These are phyloP conservation scores for Lepidium africanum DNA, from an alignment of 345 rosid species.

Conservation along the genomic window DNA sequence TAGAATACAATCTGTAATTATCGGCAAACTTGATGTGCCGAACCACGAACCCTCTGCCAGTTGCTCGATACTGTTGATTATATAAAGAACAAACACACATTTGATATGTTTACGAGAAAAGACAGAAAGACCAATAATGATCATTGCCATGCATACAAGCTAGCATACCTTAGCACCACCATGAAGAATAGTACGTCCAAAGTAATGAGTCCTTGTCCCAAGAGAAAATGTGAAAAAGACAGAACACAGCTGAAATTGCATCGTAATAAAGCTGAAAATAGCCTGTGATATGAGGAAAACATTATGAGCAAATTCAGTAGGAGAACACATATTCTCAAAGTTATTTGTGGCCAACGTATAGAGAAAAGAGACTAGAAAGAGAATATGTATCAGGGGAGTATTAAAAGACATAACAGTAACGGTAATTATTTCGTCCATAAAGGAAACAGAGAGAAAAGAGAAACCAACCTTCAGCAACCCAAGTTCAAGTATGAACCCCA, in stretches of 20 bases:
- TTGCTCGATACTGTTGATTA: slow-evolving; percentile 77
- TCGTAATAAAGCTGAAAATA: slow-evolving; percentile 87
- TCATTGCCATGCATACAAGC: neutral
- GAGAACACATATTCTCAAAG: slow-evolving; percentile 3
- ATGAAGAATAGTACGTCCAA: slow-evolving; percentile 99
- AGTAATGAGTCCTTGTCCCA: slow-evolving; percentile 96
- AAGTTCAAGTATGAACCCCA: slow-evolving; percentile 95
- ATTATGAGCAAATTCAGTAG: neutral
- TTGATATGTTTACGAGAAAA: slow-evolving; percentile 4
- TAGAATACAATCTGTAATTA: slow-evolving; percentile 91
- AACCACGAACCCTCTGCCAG: slow-evolving; percentile 98
- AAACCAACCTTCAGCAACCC: slow-evolving; percentile 82
- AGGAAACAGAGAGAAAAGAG: slow-evolving; percentile 10
- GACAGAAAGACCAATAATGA: neutral
- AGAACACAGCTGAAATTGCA: slow-evolving; percentile 96
- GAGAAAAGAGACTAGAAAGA: neutral
- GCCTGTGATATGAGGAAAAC: slow-evolving; percentile 51
- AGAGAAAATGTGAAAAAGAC: slow-evolving; percentile 98
- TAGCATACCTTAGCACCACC: slow-evolving; percentile 90
- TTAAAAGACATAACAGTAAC: neutral
- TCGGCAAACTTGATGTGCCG: slow-evolving; percentile 97
- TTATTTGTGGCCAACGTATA: neutral
- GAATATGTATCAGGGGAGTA: neutral
- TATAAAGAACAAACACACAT: slow-evolving; percentile 13
- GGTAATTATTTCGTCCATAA: neutral